Conservation (phyloP, 164 flowering plant genomes). For the Pachysandra terminalis region DNA sequence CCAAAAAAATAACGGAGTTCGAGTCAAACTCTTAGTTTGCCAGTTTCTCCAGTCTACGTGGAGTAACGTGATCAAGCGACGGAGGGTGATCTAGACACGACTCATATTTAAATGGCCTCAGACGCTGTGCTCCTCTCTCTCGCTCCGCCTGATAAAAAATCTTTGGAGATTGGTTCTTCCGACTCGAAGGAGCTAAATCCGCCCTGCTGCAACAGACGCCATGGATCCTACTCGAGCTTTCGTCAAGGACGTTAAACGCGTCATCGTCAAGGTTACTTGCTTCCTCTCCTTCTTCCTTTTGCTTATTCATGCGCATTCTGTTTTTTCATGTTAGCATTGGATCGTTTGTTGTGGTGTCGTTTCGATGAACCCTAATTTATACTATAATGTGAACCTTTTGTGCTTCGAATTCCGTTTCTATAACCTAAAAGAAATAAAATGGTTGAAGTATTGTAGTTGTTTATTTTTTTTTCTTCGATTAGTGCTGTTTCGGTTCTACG, state of each 20-base stretch:
- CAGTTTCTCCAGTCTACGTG: too few species aligned
- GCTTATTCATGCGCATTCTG: not conserved
- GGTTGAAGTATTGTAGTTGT: not conserved
- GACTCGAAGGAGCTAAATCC: slow-evolving; percentile 10
- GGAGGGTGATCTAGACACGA: too few species aligned
- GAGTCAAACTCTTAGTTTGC: too few species aligned
- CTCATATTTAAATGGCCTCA: too few species aligned
- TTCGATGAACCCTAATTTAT: not conserved
- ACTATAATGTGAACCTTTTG: not conserved
- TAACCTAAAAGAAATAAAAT: too few species aligned
- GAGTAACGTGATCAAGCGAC: too few species aligned
- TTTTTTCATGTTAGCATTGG: not conserved
- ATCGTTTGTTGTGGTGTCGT: not conserved
- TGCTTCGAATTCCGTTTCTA: too few species aligned
- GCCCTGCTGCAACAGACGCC: slow-evolving; percentile 7
- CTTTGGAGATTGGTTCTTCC: not conserved
- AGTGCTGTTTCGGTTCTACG: not conserved
- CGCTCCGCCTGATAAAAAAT: too few species aligned
- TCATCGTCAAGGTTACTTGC: slow-evolving; percentile 48
- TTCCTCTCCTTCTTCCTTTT: not conserved
- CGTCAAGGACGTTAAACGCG: slow-evolving; percentile 49
- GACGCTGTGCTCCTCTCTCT: too few species aligned
- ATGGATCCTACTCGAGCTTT: slow-evolving; percentile 49
- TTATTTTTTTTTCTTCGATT: too few species aligned
- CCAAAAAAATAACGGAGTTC: too few species aligned